Evolutionary conservation across 78 protist species (phyloP).

Genomic region (Bodo saltans): DNA sequence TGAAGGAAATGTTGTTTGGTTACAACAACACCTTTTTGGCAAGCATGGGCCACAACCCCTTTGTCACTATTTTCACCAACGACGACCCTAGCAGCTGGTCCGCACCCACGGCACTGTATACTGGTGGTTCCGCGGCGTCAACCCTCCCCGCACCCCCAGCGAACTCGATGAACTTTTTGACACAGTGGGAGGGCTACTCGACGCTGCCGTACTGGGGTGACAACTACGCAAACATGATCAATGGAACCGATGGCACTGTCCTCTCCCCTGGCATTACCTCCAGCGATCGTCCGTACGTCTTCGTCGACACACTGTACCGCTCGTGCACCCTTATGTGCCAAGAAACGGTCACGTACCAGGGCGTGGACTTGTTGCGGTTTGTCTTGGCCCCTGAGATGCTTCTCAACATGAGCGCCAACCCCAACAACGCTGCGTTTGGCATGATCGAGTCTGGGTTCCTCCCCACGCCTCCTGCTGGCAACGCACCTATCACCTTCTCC

Average conservation of each 20-base stretch:
- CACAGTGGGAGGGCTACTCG: not conserved
- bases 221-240: constrained; percentile 8
- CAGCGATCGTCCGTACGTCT: not conserved
- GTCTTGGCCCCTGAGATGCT: not conserved
- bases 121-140: not conserved
- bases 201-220: constrained; percentile 19
- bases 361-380: not conserved
- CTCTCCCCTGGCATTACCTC: not conserved
- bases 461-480: not conserved
- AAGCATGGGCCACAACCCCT: not conserved
- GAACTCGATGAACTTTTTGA: not conserved
- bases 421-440: not conserved
- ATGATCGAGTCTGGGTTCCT: not conserved
- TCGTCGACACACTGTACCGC: not conserved
- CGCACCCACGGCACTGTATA: not conserved
- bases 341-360: not conserved
- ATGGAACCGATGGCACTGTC: constrained; percentile 11
- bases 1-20: not conserved
- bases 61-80: not conserved
- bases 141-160: not conserved
- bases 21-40: not conserved
- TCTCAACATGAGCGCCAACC: not conserved
- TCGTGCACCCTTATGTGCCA: not conserved
- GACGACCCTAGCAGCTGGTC: too few relatives aligned
- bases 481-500: not conserved